Conservation (phyloP, 495 filamentous ascomycete genomes). For the Lindgomyces ingoldianus region DNA sequence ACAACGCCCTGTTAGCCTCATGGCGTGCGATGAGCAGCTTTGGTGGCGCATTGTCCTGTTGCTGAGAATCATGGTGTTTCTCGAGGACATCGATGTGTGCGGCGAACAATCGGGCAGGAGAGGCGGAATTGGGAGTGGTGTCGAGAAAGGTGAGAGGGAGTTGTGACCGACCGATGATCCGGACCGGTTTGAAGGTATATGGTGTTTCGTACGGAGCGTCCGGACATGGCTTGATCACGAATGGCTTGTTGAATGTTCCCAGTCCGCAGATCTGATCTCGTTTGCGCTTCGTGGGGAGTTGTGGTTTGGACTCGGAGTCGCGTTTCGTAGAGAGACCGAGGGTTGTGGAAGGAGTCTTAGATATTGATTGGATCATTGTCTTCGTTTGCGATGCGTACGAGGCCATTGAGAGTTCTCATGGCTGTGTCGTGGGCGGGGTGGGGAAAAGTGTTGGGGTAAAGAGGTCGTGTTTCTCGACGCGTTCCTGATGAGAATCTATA, state of each 20-base stretch:
- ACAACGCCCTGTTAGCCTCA: constrained; percentile 59
- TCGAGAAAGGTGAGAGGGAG: constrained; percentile 46
- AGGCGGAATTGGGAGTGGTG: constrained; percentile 8
- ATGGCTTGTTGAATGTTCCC: constrained; percentile 19
- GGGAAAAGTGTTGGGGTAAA: neutral
- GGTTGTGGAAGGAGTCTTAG: constrained; percentile 4
- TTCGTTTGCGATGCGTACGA: constrained; percentile 22
- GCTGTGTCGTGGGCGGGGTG: neutral
- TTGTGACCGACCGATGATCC: constrained; percentile 38
- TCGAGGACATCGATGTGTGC: constrained; percentile 40
- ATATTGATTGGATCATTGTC: constrained; percentile 23
- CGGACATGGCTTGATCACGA: constrained; percentile 31
- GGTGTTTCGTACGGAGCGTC: constrained; percentile 29
- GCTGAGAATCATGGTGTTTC: constrained; percentile 14
- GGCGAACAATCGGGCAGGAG: constrained; percentile 40
- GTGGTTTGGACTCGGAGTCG: constrained; percentile 19
- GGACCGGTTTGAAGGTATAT: constrained; percentile 34
- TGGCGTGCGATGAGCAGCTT: constrained; percentile 66
- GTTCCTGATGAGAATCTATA: neutral
- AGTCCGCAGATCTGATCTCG: constrained; percentile 27
- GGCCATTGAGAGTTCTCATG: constrained; percentile 26
- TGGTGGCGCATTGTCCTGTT: constrained; percentile 6
- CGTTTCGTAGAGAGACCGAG: constrained; percentile 23
- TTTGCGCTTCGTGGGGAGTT: constrained; percentile 31
- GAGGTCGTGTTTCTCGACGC: neutral